Percentiles rank a stretch among this genome's conserved stretches.
Conservation (phyloP, 2,329 filamentous ascomycete genomes). For the Phialophora macrospora region DNA sequence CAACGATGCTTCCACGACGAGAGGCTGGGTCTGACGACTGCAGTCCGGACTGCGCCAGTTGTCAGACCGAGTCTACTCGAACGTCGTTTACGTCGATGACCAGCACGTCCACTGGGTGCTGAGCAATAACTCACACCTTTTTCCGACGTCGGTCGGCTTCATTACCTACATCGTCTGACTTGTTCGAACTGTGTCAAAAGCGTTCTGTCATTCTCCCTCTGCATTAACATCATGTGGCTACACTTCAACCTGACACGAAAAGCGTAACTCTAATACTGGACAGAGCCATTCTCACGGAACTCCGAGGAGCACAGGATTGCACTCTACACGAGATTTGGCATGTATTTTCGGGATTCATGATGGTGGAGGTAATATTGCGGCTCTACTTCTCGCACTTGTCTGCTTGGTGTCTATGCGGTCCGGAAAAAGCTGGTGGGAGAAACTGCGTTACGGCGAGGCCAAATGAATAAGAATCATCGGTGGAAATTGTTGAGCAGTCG, state of each 20-base stretch:
- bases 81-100: slow-evolving; percentile 28
- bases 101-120: slow-evolving; percentile 29
- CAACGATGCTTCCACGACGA: slow-evolving; percentile 22
- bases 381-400: background rate
- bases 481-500: background rate
- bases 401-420: background rate
- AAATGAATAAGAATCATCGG: background rate
- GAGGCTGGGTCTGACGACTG: slow-evolving; percentile 27
- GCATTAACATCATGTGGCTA: slow-evolving; percentile 1
- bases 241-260: background rate
- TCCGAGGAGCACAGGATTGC: slow-evolving; percentile 4
- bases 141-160: background rate
- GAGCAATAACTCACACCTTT: slow-evolving; percentile 5
- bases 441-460: background rate
- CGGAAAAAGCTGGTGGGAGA: background rate
- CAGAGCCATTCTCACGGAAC: background rate
- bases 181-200: background rate
- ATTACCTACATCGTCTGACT: background rate
- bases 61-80: slow-evolving; percentile 30
- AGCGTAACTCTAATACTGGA: slow-evolving; percentile 15
- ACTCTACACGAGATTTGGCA: slow-evolving; percentile 2
- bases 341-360: slow-evolving; percentile 12
- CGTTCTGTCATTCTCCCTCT: slow-evolving; percentile 3
- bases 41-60: slow-evolving; percentile 30
- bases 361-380: background rate